phyloP scores from a whole-genome alignment of 106 monocot species.

The Platanthera guangdongensis region DNA sequence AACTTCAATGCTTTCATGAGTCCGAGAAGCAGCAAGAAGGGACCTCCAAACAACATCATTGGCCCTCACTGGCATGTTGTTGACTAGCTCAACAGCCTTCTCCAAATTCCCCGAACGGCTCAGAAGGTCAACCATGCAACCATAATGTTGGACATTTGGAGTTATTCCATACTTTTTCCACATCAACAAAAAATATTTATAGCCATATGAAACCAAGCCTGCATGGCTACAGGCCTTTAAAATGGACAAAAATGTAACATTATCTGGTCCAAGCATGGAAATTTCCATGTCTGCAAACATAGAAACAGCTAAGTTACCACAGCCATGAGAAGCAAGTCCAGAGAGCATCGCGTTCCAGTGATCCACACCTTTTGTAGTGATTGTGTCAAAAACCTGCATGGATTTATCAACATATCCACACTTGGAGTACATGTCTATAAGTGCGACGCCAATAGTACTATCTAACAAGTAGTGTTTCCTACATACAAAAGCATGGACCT shows the following conservation, averaged over 20 bases:
- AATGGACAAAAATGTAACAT: constrained; percentile 41
- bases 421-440: constrained; percentile 66
- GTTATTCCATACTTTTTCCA: constrained; percentile 28
- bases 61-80: constrained; percentile 31
- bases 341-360: constrained; percentile 55
- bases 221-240: constrained; percentile 61
- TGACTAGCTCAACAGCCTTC: constrained; percentile 23
- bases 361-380: constrained; percentile 28
- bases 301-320: constrained; percentile 29
- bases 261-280: constrained; percentile 36
- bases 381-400: constrained; percentile 23
- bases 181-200: constrained; percentile 43
- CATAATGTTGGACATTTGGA: constrained; percentile 54
- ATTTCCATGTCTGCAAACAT: constrained; percentile 38
- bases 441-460: constrained; percentile 37
- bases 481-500: constrained; percentile 36
- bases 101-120: constrained; percentile 46
- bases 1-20: constrained; percentile 30
- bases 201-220: constrained; percentile 32
- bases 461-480: constrained; percentile 24
- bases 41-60: constrained; percentile 58
- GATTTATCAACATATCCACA: constrained; percentile 48
- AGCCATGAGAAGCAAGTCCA: constrained; percentile 40
- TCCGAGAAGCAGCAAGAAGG: constrained; percentile 45
- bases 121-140: constrained; percentile 66